phyloP scores from a whole-genome alignment of 225 moss, liverwort and hornwort species.

The Pleurozium schreberi region DNA sequence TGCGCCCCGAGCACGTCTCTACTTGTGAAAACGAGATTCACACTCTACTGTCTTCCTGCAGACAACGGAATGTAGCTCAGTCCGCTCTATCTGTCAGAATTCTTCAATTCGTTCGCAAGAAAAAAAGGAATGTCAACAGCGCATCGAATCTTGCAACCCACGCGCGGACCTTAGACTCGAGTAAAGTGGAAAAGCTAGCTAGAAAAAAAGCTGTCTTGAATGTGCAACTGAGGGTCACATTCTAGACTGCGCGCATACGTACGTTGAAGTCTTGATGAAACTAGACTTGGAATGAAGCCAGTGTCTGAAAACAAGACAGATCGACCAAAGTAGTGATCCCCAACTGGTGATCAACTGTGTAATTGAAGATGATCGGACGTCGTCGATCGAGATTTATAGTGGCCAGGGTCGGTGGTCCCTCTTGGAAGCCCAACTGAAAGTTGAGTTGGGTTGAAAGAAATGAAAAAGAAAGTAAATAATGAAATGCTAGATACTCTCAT shows the following conservation, averaged over 20 bases:
- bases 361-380: not conserved
- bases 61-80: not conserved
- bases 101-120: not conserved
- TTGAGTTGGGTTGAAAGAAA: not conserved
- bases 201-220: no score
- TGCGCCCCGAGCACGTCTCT: not conserved
- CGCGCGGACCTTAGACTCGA: not conserved
- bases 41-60: no score
- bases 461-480: no score
- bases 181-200: not conserved
- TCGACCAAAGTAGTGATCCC: no score
- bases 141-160: not conserved
- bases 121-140: not conserved
- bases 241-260: no score
- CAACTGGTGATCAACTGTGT: no score
- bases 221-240: not conserved
- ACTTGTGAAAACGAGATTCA: not conserved
- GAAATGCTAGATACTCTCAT: not conserved
- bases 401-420: not conserved
- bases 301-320: not conserved
- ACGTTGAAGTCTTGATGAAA: not conserved
- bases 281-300: not conserved
- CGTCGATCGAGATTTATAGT: not conserved
- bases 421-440: not conserved
- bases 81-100: not conserved